These are phyloP conservation scores for Metschnikowia sp. DNA, from an alignment of 805 yeast species.

Conservation along the genomic window DNA sequence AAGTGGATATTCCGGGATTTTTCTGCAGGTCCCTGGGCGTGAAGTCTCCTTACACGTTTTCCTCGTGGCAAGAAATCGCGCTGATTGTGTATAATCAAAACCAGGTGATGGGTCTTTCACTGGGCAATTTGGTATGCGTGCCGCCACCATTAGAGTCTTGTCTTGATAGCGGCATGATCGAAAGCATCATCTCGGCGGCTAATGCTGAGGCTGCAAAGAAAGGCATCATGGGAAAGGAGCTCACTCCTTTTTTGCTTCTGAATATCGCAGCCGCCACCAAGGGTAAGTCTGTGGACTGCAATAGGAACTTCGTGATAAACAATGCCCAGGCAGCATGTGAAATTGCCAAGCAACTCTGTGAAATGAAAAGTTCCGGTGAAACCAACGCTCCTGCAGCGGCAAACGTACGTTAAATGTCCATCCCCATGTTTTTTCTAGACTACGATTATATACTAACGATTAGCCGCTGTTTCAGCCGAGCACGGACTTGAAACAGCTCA, in stretches of 20 bases:
- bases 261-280: slow-evolving; percentile 64
- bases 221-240: slow-evolving; percentile 65
- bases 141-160: slow-evolving; percentile 75
- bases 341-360: slow-evolving; percentile 53
- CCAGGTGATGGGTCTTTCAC: slow-evolving; percentile 45
- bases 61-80: slow-evolving; percentile 59
- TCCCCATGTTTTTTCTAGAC: not conserved
- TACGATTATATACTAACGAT: slow-evolving; percentile 1
- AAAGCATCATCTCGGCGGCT: slow-evolving; percentile 56
- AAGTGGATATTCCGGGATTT: slow-evolving; percentile 68
- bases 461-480: slow-evolving; percentile 8
- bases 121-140: slow-evolving; percentile 77
- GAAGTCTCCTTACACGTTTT: slow-evolving; percentile 62
- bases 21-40: slow-evolving; percentile 76
- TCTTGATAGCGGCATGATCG: slow-evolving; percentile 50
- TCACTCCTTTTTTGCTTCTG: slow-evolving; percentile 74
- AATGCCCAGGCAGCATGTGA: slow-evolving; percentile 68
- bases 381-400: too few species aligned
- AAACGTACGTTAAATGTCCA: too few species aligned
- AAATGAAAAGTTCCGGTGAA: not conserved
- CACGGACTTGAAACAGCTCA: slow-evolving; percentile 5
- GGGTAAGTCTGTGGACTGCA: slow-evolving; percentile 68
- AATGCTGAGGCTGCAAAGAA: slow-evolving; percentile 47
- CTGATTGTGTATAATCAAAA: slow-evolving; percentile 46
- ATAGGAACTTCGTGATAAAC: slow-evolving; percentile 71